Base-by-base conservation (phyloP, 225 moss, liverwort and hornwort genomes). In the Marchantia polymorpha region DNA sequence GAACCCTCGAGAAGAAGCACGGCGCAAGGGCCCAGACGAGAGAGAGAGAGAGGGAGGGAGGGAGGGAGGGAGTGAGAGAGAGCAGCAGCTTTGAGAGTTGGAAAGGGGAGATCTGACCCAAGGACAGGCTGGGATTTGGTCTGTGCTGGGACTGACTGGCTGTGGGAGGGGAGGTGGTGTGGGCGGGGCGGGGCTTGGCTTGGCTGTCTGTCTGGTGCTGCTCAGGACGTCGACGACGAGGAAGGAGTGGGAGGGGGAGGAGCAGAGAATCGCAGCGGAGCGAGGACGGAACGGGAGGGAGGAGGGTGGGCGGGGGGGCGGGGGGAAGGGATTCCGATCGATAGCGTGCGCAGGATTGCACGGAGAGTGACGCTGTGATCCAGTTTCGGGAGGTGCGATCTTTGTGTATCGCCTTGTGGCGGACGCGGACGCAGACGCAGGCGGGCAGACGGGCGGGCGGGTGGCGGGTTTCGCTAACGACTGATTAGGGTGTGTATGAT, bases 341-440 rank as follows among this genome's bases (percentile, higher is more conserved):
- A 76, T 58, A 59, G 59, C 56, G 75, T 76, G 75, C 56, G 75
- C 59, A 76, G 75, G 75, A 76, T 76, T 27, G 73, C 73, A 73
- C 73, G 73, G 73, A 73, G 73, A 52, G 50, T 31, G 25, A 76
- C 52, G 56, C 75, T 73, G 72, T 23, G 52, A 58, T 55, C 56
- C 75, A 26, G 56, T 76, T 46, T 4, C 52, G n/a, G 19, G 13
- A 73, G 73, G 26, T 26, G 53, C 52, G 73, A 73, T 53, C 73
- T 73, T 52, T 52, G 52, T 73, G 52, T 31, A 76, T 76, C 59
- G 16, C 30, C 73, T 26, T 73, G 52, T 31, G 60, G 59, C 55
- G 75, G 75, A 75, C n/a, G 56, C n/a, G 29, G 46, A 59, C 26
- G 53, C 58, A 23, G 58, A 6, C 14, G 5, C 31, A 31, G 69